Evolutionary conservation across 2,329 filamentous ascomycete species (phyloP).

Genomic region (Arthrobotrys sinensis): DNA sequence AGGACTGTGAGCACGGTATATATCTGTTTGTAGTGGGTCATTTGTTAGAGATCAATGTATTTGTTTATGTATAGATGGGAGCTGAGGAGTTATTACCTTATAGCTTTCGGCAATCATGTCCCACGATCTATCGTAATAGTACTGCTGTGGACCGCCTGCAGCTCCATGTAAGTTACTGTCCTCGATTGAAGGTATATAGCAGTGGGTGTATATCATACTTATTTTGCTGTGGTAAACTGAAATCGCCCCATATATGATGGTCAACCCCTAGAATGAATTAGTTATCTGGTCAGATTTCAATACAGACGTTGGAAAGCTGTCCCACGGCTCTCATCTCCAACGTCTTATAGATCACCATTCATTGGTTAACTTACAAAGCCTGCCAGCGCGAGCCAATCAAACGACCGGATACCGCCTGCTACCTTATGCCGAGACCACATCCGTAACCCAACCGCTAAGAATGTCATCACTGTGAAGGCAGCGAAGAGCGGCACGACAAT

Average conservation of each 20-base stretch:
- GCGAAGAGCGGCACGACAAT: constrained; percentile 27
- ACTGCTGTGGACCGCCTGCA: constrained; percentile 13
- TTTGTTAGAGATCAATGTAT: not conserved
- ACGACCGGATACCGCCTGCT: constrained; percentile 31
- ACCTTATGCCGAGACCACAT: constrained; percentile 40
- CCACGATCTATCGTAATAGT: constrained; percentile 35
- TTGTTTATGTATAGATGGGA: not conserved
- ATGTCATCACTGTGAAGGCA: constrained; percentile 29
- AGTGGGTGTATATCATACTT: constrained; percentile 15
- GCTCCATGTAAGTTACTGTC: not conserved
- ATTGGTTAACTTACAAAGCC: constrained; percentile 31
- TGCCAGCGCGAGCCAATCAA: constrained; percentile 27
- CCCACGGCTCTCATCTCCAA: no score
- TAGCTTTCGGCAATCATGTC: constrained; percentile 7
- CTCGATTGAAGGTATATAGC: not conserved
- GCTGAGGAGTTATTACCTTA: constrained; percentile 5
- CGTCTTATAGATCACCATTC: no score
- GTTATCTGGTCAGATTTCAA: no score
- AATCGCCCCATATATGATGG: constrained; percentile 24
- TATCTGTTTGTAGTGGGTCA: not conserved
- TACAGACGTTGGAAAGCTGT: no score
- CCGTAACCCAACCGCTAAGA: constrained; percentile 15
- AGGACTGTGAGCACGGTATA: constrained; percentile 22
- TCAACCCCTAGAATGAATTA: constrained; percentile 15
- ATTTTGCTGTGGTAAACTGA: constrained; percentile 24